A percentile compares a stretch with the other conserved stretches of the same genome.
Evolutionary conservation across 495 filamentous ascomycete species (phyloP).

Genomic region (Hamigera avellanea): DNA sequence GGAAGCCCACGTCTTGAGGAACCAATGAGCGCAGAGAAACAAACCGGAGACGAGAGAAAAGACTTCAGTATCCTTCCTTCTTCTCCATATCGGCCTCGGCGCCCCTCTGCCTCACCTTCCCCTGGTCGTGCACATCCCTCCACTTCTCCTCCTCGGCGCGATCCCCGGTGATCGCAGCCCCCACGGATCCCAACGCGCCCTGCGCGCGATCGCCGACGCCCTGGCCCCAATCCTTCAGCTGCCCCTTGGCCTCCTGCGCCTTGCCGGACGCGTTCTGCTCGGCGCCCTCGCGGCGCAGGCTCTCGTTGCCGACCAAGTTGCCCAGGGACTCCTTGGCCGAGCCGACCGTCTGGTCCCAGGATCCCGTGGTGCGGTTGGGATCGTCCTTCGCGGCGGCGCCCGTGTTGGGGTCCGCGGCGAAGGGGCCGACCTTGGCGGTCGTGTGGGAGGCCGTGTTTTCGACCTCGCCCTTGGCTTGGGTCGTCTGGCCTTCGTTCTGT

Average conservation of each 20-base stretch:
- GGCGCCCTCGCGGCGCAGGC: conserved; percentile 57
- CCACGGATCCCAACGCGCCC: conserved; percentile 58
- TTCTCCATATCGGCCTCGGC: conserved; percentile 76
- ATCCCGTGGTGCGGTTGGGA: conserved; percentile 56
- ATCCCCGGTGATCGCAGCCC: conserved; percentile 65
- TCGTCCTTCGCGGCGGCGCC: conserved; percentile 65
- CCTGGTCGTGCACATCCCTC: conserved; percentile 62
- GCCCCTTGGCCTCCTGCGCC: conserved; percentile 72
- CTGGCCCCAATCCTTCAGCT: conserved; percentile 61
- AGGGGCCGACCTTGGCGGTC: conserved; percentile 55
- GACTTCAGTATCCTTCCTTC: conserved; percentile 40
- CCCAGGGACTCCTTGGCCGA: conserved; percentile 76
- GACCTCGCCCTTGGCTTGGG: conserved; percentile 46
- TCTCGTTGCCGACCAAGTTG: conserved; percentile 61
- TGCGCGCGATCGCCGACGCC: conserved; percentile 62
- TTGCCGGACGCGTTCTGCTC: conserved; percentile 75
- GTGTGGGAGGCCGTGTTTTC: conserved; percentile 57
- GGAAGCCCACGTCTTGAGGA: no score
- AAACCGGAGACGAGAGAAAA: no score
- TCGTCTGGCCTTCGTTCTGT: conserved; percentile 42
- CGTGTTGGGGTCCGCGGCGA: conserved; percentile 49
- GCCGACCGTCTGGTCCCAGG: conserved; percentile 80
- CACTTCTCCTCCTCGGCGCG: conserved; percentile 45
- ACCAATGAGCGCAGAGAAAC: no score
- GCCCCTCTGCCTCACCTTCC: conserved; percentile 77